These are phyloP conservation scores for Emmonsia crescens DNA, from an alignment of 2,329 filamentous ascomycete species.

Conservation along the genomic window DNA sequence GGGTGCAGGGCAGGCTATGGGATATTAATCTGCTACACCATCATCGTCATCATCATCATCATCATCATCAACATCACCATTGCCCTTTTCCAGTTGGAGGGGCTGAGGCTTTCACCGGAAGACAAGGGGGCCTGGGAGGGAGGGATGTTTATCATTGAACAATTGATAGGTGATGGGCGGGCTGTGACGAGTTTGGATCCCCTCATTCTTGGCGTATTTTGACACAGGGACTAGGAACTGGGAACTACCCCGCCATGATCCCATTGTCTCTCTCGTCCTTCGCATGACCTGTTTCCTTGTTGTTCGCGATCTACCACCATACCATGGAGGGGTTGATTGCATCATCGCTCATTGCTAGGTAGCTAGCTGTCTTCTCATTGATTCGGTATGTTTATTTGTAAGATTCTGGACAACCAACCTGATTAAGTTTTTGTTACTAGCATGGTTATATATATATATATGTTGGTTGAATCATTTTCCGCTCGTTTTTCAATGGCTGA, in stretches of 20 bases:
- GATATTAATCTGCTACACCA: background rate
- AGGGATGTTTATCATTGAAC: background rate
- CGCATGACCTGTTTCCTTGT: too few relatives aligned
- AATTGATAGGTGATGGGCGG: background rate
- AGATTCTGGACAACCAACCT: background rate
- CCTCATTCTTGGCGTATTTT: background rate
- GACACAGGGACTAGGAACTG: background rate
- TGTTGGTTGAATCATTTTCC: background rate
- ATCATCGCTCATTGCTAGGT: too few relatives aligned
- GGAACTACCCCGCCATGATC: background rate
- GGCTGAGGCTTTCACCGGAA: too few relatives aligned
- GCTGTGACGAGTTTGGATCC: background rate
- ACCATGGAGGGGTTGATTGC: too few relatives aligned
- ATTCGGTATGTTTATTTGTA: background rate
- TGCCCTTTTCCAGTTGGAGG: too few relatives aligned
- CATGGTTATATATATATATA: background rate
- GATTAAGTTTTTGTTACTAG: background rate
- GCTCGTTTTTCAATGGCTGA: background rate
- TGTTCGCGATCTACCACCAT: too few relatives aligned
- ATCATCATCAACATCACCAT: background rate
- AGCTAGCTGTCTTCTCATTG: too few relatives aligned
- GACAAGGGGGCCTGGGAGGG: background rate
- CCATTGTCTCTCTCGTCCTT: background rate
- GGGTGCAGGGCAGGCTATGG: background rate
- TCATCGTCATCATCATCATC: too few relatives aligned